Base-by-base conservation (phyloP, 306 rosid species). In the Casuarina equisetifolia region DNA sequence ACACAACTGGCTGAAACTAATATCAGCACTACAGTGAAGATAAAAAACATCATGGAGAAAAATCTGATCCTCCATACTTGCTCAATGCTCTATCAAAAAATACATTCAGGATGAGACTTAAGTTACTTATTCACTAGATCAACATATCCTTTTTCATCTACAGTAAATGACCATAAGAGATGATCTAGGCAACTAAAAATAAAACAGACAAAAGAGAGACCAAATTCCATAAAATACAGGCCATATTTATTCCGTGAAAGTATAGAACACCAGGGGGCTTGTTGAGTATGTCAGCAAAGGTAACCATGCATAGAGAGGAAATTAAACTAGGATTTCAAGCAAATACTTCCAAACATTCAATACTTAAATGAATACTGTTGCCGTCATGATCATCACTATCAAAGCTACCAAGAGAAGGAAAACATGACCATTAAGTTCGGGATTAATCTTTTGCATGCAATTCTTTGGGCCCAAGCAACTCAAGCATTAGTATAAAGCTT, bases 341-440 rank as follows among this genome's bases (percentile, higher is more conserved):
- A 19, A 74, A 72, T 70, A 84, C 13, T 9, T 42, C 55, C 74
- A 74, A 32, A 55, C 50, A 75, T 55, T 81, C 57, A 66, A 71
- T 25, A 57, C 13, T 36, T 15, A 63, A 63, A 40, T 39, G 5
- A 63, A 63, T 36, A 38, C 19, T 2, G 46, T 54, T 54, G 61
- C 38, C 69, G 38, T 38, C 6, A 63, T 45, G 38, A 63, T 63
- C 46, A 63, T 63, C 69, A 63, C 69, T 36, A 63, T 4, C 69
- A 63, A 16, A 0, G 17, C 69, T 63, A 39, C 46, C 69, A 63
- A 63, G 5, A 13, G 46, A 63, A 63, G 20, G 46, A 39, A 4
- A 36, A 63, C 8, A 66, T 42, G 71, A n/a, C 36, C 32, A 66
- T 66, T 40, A 8, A 42, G 50, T 66, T 64, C 15, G 40, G 17